These are phyloP conservation scores for Sugiyamaella valdiviana DNA, from an alignment of 805 yeast genomes.

Conservation along the genomic window DNA sequence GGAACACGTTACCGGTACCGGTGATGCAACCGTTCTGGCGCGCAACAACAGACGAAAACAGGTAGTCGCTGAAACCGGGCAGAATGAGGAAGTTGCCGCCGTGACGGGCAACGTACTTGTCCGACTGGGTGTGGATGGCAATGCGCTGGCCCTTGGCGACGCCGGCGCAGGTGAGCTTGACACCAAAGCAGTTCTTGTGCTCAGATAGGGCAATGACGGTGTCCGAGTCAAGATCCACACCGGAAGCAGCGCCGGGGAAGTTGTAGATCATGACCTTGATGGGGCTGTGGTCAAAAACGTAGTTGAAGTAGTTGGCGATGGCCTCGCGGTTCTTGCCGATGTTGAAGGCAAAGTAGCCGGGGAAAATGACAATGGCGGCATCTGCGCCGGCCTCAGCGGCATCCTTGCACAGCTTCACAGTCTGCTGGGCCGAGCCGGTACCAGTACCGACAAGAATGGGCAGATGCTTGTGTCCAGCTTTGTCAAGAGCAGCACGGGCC, in stretches of 20 bases:
- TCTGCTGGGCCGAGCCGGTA: constrained; percentile 37
- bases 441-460: constrained; percentile 43
- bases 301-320: constrained; percentile 36
- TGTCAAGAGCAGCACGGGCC: constrained; percentile 27
- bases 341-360: constrained; percentile 38
- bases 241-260: constrained; percentile 41
- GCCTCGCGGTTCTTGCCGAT: constrained; percentile 38
- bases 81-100: constrained; percentile 1
- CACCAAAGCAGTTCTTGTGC: constrained; percentile 37
- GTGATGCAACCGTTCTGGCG: constrained; percentile 3
- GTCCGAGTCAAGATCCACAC: constrained; percentile 32
- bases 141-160: constrained; percentile 4
- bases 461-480: constrained; percentile 33
- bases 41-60: not conserved
- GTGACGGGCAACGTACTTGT: not conserved
- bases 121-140: not conserved
- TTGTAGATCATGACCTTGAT: constrained; percentile 40
- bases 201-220: constrained; percentile 31
- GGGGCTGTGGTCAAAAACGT: constrained; percentile 28
- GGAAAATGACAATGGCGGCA: constrained; percentile 31
- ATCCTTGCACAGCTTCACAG: constrained; percentile 28
- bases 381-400: constrained; percentile 19
- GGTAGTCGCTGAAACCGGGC: constrained; percentile 5
- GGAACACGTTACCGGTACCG: constrained; percentile 5
- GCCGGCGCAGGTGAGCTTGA: constrained; percentile 19